Conservation (phyloP, 192 early-diverging fungal genomes). For the Chytriomyces sp. region DNA sequence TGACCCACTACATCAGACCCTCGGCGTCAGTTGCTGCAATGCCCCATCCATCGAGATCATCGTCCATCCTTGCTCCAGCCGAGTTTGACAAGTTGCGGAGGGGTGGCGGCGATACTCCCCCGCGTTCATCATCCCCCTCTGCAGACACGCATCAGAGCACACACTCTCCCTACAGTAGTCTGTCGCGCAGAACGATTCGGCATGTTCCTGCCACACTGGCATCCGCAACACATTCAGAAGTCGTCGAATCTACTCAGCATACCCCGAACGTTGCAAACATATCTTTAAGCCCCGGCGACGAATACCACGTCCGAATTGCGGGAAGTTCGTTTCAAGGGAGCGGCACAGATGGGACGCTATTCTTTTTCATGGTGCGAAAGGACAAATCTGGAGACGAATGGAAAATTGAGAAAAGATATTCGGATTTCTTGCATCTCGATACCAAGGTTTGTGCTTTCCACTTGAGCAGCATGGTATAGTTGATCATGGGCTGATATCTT, state of each 20-base stretch:
- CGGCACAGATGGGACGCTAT: slow-evolving; percentile 33
- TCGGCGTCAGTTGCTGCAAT: no score
- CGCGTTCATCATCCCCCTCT: neutral
- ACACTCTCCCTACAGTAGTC: no score
- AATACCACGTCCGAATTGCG: slow-evolving; percentile 57
- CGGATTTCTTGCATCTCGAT: slow-evolving; percentile 84
- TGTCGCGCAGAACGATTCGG: neutral
- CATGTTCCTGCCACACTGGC: neutral
- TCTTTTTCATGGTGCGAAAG: slow-evolving; percentile 58
- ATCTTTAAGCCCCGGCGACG: slow-evolving; percentile 51
- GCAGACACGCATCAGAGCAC: neutral
- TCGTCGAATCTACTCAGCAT: neutral
- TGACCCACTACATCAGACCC: no score
- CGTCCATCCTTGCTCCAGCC: no score
- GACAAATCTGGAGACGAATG: slow-evolving; percentile 63
- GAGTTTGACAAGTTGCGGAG: neutral
- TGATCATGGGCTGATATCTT: slow-evolving; percentile 36
- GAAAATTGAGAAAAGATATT: slow-evolving; percentile 87
- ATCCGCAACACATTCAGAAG: neutral
- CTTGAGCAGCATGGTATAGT: neutral
- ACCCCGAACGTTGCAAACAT: neutral
- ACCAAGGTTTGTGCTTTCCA: slow-evolving; percentile 61
- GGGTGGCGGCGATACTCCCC: slow-evolving; percentile 2
- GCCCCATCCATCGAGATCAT: no score
- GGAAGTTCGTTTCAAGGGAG: slow-evolving; percentile 70